Evolutionary conservation across 2,329 filamentous ascomycete species (phyloP).

Genomic region (Magnaporthales sp.): DNA sequence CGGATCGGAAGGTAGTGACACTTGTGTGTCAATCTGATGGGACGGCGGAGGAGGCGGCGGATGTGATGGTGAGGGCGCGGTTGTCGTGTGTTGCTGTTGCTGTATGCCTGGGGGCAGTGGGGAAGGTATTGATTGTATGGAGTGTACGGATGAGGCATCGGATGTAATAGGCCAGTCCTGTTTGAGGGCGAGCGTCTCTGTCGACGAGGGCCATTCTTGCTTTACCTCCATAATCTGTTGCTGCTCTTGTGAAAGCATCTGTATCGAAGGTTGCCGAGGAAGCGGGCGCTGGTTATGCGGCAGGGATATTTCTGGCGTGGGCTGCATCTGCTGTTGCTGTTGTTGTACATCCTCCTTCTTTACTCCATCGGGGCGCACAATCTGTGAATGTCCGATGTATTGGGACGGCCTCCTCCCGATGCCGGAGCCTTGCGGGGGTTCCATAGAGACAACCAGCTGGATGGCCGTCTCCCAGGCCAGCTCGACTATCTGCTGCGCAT

Average conservation of each 20-base stretch:
- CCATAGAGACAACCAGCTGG: conserved; percentile 6
- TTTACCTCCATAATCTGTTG: background rate
- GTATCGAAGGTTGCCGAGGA: background rate
- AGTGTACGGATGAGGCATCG: background rate
- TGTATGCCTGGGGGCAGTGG: background rate
- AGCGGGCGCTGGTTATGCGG: background rate
- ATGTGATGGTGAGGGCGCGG: background rate
- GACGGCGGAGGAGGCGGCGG: background rate
- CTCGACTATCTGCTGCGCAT: conserved; percentile 47
- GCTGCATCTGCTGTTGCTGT: background rate
- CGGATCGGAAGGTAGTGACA: background rate
- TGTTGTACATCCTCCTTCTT: background rate
- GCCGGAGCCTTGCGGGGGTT: background rate
- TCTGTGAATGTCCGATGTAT: background rate
- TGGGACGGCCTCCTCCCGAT: conserved; percentile 1
- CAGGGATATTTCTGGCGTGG: background rate
- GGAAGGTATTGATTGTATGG: background rate
- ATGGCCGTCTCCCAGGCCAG: conserved; percentile 48
- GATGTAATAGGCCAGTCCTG: background rate
- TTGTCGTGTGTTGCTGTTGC: background rate
- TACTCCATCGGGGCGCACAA: background rate
- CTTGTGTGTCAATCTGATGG: background rate
- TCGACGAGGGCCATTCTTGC: background rate
- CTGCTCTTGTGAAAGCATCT: background rate
- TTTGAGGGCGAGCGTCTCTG: background rate